Percentiles rank a stretch among this genome's conserved stretches.
Conservation (phyloP, 2,329 filamentous ascomycete genomes). For the Apiospora sp. region DNA sequence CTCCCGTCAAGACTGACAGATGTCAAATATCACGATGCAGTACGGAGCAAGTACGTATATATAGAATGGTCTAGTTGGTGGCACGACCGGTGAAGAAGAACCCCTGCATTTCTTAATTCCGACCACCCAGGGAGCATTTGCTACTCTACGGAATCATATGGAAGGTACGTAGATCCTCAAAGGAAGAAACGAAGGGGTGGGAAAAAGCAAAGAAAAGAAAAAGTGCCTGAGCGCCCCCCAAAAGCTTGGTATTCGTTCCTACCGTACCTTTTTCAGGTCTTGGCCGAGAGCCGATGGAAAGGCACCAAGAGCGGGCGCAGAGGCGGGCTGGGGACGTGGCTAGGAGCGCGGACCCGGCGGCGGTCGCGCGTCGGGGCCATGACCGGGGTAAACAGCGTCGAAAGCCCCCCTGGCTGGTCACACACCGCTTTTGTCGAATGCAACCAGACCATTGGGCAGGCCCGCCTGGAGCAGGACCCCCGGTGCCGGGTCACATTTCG, state of each 20-base stretch:
- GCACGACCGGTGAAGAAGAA: neutral
- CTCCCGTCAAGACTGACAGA: neutral
- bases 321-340: neutral
- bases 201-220: neutral
- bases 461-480: neutral
- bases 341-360: neutral
- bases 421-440: slow-evolving; percentile 19
- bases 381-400: neutral
- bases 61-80: neutral
- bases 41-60: neutral
- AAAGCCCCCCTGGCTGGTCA: neutral
- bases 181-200: neutral
- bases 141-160: neutral
- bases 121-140: neutral
- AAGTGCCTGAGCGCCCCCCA: neutral
- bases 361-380: neutral
- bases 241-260: neutral
- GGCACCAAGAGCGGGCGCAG: neutral
- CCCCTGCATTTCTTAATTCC: neutral
- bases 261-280: neutral
- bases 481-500: neutral
- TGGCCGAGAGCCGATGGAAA: slow-evolving; percentile 8
- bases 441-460: neutral
- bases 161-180: neutral
- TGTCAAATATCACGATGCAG: neutral